Evolutionary conservation across 2,329 filamentous ascomycete genomes (phyloP).

Genomic region (Scedosporium minutisporum): DNA sequence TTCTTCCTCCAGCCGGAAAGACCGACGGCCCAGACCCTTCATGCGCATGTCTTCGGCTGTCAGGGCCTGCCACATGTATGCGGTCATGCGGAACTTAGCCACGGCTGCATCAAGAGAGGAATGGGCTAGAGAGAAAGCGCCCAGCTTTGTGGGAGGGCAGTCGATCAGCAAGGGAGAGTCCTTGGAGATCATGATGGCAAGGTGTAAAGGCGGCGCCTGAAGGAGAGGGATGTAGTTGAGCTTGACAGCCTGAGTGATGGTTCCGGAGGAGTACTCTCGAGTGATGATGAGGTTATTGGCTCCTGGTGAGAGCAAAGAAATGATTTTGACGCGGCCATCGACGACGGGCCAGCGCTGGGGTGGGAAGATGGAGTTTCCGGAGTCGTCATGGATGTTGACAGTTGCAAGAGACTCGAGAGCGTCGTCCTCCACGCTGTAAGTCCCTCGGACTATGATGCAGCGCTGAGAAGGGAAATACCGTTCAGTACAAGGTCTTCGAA

Average conservation of each 20-base stretch:
- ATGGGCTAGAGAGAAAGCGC: slow-evolving; percentile 40
- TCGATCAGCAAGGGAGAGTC: slow-evolving; percentile 63
- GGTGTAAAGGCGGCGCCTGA: slow-evolving; percentile 54
- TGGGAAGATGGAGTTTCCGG: neutral
- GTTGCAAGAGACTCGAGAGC: neutral
- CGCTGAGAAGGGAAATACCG: neutral
- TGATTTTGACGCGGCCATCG: neutral
- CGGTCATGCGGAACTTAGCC: slow-evolving; percentile 62
- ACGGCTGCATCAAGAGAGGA: slow-evolving; percentile 51
- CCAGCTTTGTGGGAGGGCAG: slow-evolving; percentile 50
- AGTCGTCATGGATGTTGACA: neutral
- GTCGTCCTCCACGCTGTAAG: neutral
- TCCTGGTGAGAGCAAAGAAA: neutral
- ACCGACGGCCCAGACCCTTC: slow-evolving; percentile 57
- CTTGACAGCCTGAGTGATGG: neutral
- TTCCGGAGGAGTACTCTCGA: neutral
- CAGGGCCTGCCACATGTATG: slow-evolving; percentile 69
- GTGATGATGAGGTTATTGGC: neutral
- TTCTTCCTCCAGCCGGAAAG: slow-evolving; percentile 65
- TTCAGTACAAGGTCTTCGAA: neutral
- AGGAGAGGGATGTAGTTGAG: slow-evolving; percentile 44
- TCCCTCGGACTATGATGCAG: neutral
- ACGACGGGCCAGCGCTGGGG: neutral
- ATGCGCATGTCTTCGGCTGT: slow-evolving; percentile 66
- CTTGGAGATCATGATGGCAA: slow-evolving; percentile 59